Evolutionary conservation across 1,284 basidiomycete genomes (phyloP).

Genomic region (Ustilago esculenta): DNA sequence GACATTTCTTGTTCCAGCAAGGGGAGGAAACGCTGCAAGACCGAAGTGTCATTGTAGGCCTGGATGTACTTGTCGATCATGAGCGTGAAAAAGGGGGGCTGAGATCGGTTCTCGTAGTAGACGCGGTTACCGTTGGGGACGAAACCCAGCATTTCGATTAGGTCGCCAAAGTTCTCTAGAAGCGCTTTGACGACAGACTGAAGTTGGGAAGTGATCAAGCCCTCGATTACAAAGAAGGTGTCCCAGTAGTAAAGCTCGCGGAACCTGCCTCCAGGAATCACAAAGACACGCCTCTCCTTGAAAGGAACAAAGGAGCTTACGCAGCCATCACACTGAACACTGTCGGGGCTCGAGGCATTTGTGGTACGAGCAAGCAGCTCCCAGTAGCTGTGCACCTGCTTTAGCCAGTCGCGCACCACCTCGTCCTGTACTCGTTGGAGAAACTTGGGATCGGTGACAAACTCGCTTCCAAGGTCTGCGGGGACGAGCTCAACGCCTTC

Average conservation of each 20-base stretch:
- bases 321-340: slow-evolving; percentile 72
- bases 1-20: slow-evolving; percentile 78
- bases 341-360: slow-evolving; percentile 75
- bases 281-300: slow-evolving; percentile 79
- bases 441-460: slow-evolving; percentile 75
- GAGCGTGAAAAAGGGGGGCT: slow-evolving; percentile 77
- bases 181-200: slow-evolving; percentile 77
- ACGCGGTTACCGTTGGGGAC: slow-evolving; percentile 90
- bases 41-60: slow-evolving; percentile 73
- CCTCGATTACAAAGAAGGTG: slow-evolving; percentile 69
- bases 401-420: slow-evolving; percentile 77
- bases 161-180: slow-evolving; percentile 72
- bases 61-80: slow-evolving; percentile 77
- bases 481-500: slow-evolving; percentile 85
- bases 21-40: slow-evolving; percentile 75
- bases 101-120: slow-evolving; percentile 84
- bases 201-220: slow-evolving; percentile 81
- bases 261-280: slow-evolving; percentile 84
- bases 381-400: slow-evolving; percentile 85
- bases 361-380: slow-evolving; percentile 78
- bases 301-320: slow-evolving; percentile 86
- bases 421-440: slow-evolving; percentile 78
- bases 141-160: slow-evolving; percentile 93
- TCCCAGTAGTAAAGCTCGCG: slow-evolving; percentile 68
- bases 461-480: slow-evolving; percentile 72